phyloP scores from a whole-genome alignment of 1,284 basidiomycete genomes.

The Rhizoctonia solani region DNA sequence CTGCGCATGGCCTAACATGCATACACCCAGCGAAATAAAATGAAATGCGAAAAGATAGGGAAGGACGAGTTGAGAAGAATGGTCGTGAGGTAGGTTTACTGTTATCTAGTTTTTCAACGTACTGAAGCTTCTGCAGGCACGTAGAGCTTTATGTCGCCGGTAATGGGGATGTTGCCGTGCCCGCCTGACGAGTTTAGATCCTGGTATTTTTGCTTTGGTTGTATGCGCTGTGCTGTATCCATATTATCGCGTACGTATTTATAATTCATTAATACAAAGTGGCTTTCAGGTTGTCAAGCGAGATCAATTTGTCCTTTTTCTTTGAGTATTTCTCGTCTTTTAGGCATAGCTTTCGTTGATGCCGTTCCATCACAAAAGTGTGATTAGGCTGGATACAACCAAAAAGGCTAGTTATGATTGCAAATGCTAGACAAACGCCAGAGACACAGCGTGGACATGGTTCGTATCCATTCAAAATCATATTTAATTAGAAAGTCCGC shows the following conservation, averaged over 20 bases:
- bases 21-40: slow-evolving; percentile 39
- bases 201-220: background rate
- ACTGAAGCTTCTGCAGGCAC: slow-evolving; percentile 32
- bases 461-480: too few species aligned
- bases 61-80: slow-evolving; percentile 38
- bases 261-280: background rate
- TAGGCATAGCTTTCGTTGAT: too few species aligned
- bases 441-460: too few species aligned
- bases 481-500: too few species aligned
- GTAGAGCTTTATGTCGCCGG: slow-evolving; percentile 42
- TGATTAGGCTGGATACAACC: too few species aligned
- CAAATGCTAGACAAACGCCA: too few species aligned
- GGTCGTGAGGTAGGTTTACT: slow-evolving; percentile 20
- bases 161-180: slow-evolving; percentile 15
- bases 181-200: background rate
- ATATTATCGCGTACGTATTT: background rate
- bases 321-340: too few species aligned
- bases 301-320: too few species aligned
- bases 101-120: background rate
- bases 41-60: slow-evolving; percentile 37
- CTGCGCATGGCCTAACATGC: background rate
- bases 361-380: too few species aligned
- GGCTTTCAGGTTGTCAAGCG: too few species aligned
- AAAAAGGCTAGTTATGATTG: too few species aligned
- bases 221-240: background rate